Evolutionary conservation across 805 yeast genomes (phyloP).

Genomic region (Kurtzmaniella fragi): DNA sequence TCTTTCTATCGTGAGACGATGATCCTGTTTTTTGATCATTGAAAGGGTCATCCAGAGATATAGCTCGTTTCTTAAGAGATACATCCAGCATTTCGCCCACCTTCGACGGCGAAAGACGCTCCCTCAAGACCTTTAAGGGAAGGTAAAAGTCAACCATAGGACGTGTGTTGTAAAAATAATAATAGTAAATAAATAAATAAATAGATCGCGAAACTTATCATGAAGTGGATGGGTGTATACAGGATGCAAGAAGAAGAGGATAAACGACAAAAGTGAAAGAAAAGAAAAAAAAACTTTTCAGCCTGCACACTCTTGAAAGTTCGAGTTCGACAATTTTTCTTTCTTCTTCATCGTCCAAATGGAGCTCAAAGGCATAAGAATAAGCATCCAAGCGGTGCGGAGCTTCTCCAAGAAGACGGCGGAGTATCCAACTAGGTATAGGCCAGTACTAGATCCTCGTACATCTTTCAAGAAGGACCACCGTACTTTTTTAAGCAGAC

Average conservation of each 20-base stretch:
- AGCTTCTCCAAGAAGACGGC: too few species aligned
- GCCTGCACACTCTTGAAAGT: too few species aligned
- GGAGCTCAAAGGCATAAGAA: too few species aligned
- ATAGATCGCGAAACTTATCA: too few species aligned
- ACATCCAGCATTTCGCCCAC: neutral
- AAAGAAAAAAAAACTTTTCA: too few species aligned
- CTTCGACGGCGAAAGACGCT: slow-evolving; percentile 18
- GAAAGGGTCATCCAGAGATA: slow-evolving; percentile 24
- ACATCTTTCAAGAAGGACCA: slow-evolving; percentile 35
- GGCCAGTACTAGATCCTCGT: slow-evolving; percentile 25
- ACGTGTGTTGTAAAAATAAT: neutral
- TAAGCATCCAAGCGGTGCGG: slow-evolving; percentile 12
- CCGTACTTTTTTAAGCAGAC: slow-evolving; percentile 52
- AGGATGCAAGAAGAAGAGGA: too few species aligned
- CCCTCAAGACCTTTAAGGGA: slow-evolving; percentile 18
- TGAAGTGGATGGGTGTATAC: too few species aligned
- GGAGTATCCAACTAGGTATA: slow-evolving; percentile 23
- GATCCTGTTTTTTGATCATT: slow-evolving; percentile 10
- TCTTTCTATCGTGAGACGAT: neutral
- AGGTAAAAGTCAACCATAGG: slow-evolving; percentile 9
- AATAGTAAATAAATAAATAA: too few species aligned
- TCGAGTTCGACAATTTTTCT: too few species aligned
- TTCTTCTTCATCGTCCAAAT: too few species aligned
- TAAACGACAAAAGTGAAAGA: too few species aligned
- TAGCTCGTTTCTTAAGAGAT: slow-evolving; percentile 8